These are phyloP conservation scores for Phytophthora cryptogea DNA, from an alignment of 352 stramenopile genomes.

Conservation along the genomic window DNA sequence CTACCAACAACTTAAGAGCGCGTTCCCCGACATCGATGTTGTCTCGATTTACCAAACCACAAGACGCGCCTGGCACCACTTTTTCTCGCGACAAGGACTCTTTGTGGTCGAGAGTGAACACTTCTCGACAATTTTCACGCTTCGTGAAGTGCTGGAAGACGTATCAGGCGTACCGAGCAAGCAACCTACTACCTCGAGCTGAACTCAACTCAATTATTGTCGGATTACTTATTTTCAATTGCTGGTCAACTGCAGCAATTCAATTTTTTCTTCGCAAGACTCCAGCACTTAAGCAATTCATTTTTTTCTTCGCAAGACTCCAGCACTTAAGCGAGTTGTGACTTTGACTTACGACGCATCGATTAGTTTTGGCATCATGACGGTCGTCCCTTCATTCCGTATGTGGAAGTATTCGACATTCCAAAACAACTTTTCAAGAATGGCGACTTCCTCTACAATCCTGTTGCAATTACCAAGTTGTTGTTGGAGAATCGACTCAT, in stretches of 20 bases:
- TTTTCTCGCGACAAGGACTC: constrained; percentile 23
- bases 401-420: constrained; percentile 20
- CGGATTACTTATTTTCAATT: constrained; percentile 23
- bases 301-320: constrained; percentile 16
- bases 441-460: constrained; percentile 5
- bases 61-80: neutral
- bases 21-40: too few relatives aligned
- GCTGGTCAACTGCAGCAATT: constrained; percentile 26
- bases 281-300: constrained; percentile 16
- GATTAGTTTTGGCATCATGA: constrained; percentile 25
- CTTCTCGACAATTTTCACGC: constrained; percentile 26
- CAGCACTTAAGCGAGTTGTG: constrained; percentile 10
- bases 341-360: constrained; percentile 20
- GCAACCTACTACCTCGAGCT: constrained; percentile 9
- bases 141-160: constrained; percentile 31
- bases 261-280: constrained; percentile 1
- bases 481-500: constrained; percentile 18
- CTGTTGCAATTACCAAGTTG: neutral
- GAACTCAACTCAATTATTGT: constrained; percentile 23
- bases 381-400: constrained; percentile 24
- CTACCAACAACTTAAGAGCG: too few relatives aligned
- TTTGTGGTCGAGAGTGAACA: constrained; percentile 35
- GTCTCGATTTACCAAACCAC: too few relatives aligned
- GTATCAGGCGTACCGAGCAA: constrained; percentile 32
- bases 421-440: constrained; percentile 8